These are phyloP conservation scores for Flaveria ramosissima DNA, from an alignment of 129 eudicot species.

Conservation along the genomic window DNA sequence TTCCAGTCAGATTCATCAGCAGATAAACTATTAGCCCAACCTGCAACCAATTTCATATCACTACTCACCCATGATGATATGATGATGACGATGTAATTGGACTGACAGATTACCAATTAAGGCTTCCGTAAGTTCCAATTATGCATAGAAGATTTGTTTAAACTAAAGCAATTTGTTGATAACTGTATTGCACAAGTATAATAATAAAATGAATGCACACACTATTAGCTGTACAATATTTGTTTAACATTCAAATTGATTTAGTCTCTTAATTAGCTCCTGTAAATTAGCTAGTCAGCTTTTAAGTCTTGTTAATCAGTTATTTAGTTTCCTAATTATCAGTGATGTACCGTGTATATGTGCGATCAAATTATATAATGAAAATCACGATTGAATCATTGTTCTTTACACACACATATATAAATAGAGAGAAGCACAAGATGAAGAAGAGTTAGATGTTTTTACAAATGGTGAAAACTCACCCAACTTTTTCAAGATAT, in stretches of 20 bases:
- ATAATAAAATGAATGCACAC: neutral
- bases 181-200: conserved; percentile 15
- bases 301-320: no score
- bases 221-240: no score
- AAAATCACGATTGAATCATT: no score
- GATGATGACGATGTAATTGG: neutral
- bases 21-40: conserved; percentile 93
- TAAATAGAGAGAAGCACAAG: conserved; percentile 4
- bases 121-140: neutral
- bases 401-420: neutral
- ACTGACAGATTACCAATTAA: neutral
- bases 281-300: no score
- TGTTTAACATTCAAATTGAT: no score
- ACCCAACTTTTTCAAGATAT: conserved; percentile 86
- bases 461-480: conserved; percentile 39
- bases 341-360: no score
- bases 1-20: conserved; percentile 95
- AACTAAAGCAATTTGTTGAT: neutral
- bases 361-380: no score
- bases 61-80: neutral
- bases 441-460: neutral
- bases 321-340: no score
- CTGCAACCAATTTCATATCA: conserved; percentile 42
- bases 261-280: no score
- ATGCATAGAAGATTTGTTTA: conserved; percentile 12